A percentile compares a stretch with the other conserved stretches of the same genome.
These are phyloP conservation scores for Tetratostichococcus sp. DNA, from an alignment of 139 green algal genomes.

Conservation along the genomic window DNA sequence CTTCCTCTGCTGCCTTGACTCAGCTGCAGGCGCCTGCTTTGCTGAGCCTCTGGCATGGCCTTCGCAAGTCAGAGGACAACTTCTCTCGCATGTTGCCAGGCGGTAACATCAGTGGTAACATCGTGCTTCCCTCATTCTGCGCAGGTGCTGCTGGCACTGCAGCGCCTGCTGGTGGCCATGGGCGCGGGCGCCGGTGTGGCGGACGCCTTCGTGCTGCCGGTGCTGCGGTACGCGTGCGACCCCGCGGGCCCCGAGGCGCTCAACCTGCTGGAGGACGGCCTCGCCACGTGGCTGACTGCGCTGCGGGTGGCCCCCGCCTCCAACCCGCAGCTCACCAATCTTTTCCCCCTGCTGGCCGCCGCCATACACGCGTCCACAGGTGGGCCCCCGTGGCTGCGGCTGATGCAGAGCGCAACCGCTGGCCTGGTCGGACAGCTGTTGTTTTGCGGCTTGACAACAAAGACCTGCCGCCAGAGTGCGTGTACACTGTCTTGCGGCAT, in stretches of 20 bases:
- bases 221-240: background rate
- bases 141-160: constrained; percentile 70
- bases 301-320: constrained; percentile 68
- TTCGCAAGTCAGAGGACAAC: too few species aligned
- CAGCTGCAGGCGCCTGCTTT: too few species aligned
- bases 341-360: constrained; percentile 52
- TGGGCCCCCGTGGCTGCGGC: background rate
- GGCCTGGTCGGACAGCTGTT: too few species aligned
- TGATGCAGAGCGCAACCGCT: too few species aligned
- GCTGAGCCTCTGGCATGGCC: too few species aligned
- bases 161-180: constrained; percentile 71
- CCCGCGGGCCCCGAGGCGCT: constrained; percentile 59
- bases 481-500: too few species aligned
- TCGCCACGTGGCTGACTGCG: constrained; percentile 81
- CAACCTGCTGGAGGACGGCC: constrained; percentile 85
- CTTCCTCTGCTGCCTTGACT: too few species aligned
- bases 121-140: too few species aligned
- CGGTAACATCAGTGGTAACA: too few species aligned
- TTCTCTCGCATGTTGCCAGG: too few species aligned
- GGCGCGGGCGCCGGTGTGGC: constrained; percentile 42
- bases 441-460: too few species aligned
- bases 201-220: constrained; percentile 63
- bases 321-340: constrained; percentile 43
- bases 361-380: constrained; percentile 61
- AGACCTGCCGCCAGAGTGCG: too few species aligned